Evolutionary conservation across 1,139 yeast species (phyloP).

Genomic region (Diutina ranongensis): DNA sequence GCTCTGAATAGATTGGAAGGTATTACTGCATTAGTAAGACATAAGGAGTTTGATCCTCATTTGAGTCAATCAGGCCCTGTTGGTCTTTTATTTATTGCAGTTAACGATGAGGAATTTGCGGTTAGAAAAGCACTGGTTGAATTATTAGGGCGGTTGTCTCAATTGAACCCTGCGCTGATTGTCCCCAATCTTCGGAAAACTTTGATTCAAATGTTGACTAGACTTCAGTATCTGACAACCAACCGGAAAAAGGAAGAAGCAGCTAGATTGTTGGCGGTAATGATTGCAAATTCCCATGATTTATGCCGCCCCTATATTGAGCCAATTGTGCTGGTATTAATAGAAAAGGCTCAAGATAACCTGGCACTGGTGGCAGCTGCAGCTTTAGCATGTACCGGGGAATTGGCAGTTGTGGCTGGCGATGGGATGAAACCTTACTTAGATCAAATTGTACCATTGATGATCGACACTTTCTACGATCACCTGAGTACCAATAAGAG

Average conservation of each 20-base stretch:
- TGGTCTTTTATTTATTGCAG: slow-evolving; percentile 70
- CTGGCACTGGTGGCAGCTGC: slow-evolving; percentile 78
- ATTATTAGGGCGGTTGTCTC: slow-evolving; percentile 73
- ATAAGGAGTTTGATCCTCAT: slow-evolving; percentile 77
- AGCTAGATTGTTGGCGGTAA: slow-evolving; percentile 59
- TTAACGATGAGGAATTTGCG: slow-evolving; percentile 82
- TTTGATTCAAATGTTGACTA: slow-evolving; percentile 72
- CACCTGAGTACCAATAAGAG: slow-evolving; percentile 79
- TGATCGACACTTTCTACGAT: slow-evolving; percentile 81
- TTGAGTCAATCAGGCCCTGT: slow-evolving; percentile 90
- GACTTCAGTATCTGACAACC: slow-evolving; percentile 68
- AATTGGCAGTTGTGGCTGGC: slow-evolving; percentile 79
- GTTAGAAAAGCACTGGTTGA: slow-evolving; percentile 73
- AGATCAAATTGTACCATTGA: slow-evolving; percentile 71
- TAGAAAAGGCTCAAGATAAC: slow-evolving; percentile 65
- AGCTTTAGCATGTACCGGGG: slow-evolving; percentile 84
- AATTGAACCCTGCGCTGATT: slow-evolving; percentile 88
- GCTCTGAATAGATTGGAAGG: slow-evolving; percentile 79
- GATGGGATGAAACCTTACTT: slow-evolving; percentile 69
- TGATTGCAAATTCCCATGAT: slow-evolving; percentile 69
- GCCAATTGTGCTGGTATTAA: slow-evolving; percentile 73
- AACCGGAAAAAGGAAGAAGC: slow-evolving; percentile 81
- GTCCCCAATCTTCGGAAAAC: slow-evolving; percentile 87
- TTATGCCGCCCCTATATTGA: slow-evolving; percentile 82
- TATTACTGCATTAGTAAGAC: slow-evolving; percentile 47